Percentiles rank a stretch among this genome's conserved stretches.
Conservation (phyloP, 1,284 basidiomycete genomes). For the Porodaedalea pini region DNA sequence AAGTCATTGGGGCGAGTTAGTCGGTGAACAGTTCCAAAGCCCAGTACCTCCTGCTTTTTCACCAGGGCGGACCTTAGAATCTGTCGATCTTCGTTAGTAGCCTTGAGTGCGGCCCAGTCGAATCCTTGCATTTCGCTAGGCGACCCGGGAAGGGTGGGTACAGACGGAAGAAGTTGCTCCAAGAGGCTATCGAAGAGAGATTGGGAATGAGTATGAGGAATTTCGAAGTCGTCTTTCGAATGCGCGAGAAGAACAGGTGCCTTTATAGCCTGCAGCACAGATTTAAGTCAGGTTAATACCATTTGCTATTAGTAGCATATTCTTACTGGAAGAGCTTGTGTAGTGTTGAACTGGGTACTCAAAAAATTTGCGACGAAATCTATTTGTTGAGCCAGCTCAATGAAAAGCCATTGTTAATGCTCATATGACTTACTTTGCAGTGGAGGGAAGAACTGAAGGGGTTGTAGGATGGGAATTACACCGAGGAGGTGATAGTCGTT, state of each 20-base stretch:
- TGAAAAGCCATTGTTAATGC: background rate
- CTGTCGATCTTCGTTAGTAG: constrained; percentile 37
- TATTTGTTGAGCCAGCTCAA: constrained; percentile 27
- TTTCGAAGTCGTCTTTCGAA: constrained; percentile 78
- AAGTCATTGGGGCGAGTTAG: constrained; percentile 41
- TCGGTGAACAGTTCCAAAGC: constrained; percentile 56
- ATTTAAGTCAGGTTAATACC: constrained; percentile 8
- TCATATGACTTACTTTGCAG: constrained; percentile 54
- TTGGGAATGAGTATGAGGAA: constrained; percentile 75
- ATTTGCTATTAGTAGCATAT: background rate
- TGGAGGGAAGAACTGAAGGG: constrained; percentile 65
- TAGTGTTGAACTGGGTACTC: constrained; percentile 64
- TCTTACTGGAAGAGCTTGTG: constrained; percentile 54
- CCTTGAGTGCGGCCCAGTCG: constrained; percentile 16
- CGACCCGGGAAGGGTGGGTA: constrained; percentile 37
- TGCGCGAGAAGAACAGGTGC: constrained; percentile 76
- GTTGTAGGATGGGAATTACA: constrained; percentile 66
- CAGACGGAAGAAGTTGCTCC: constrained; percentile 54
- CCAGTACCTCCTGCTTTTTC: constrained; percentile 41
- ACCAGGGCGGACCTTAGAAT: constrained; percentile 39
- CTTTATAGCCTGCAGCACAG: constrained; percentile 47
- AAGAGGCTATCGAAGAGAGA: constrained; percentile 69
- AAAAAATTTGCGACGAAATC: constrained; percentile 57
- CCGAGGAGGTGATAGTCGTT: constrained; percentile 73
- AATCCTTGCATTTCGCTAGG: constrained; percentile 25